Evolutionary conservation across 306 rosid species (phyloP).

Genomic region (Hippophae rhamnoides): DNA sequence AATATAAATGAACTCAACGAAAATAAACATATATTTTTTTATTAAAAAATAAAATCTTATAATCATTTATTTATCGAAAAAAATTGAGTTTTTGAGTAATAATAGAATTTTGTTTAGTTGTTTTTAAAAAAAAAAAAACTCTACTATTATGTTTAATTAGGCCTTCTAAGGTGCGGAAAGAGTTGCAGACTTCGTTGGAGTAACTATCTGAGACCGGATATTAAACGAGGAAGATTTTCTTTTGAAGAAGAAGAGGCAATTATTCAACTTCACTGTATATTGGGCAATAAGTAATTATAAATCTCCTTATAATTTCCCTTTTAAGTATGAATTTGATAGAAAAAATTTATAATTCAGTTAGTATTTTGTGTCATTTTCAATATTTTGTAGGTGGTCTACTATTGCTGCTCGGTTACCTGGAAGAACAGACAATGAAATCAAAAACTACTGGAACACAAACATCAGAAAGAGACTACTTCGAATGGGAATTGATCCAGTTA

Average conservation of each 20-base stretch:
- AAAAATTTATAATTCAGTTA: neutral
- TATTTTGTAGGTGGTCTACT: slow-evolving; percentile 66
- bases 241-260: slow-evolving; percentile 94
- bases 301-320: neutral
- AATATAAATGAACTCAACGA: no score
- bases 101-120: no score
- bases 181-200: slow-evolving; percentile 98
- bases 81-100: no score
- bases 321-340: neutral
- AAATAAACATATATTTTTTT: no score
- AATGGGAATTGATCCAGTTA: slow-evolving; percentile 96
- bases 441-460: slow-evolving; percentile 96
- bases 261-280: slow-evolving; percentile 73
- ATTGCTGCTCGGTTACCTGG: slow-evolving; percentile 89
- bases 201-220: slow-evolving; percentile 89
- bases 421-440: slow-evolving; percentile 91
- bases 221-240: slow-evolving; percentile 78
- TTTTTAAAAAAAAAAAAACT: neutral
- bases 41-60: no score
- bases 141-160: slow-evolving; percentile 21
- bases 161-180: slow-evolving; percentile 91
- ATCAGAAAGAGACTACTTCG: slow-evolving; percentile 75
- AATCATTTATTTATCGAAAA: no score
- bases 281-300: slow-evolving; percentile 71
- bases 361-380: neutral